Conservation (phyloP, 2,329 filamentous ascomycete species). For the Aspergillus costaricaensis region DNA sequence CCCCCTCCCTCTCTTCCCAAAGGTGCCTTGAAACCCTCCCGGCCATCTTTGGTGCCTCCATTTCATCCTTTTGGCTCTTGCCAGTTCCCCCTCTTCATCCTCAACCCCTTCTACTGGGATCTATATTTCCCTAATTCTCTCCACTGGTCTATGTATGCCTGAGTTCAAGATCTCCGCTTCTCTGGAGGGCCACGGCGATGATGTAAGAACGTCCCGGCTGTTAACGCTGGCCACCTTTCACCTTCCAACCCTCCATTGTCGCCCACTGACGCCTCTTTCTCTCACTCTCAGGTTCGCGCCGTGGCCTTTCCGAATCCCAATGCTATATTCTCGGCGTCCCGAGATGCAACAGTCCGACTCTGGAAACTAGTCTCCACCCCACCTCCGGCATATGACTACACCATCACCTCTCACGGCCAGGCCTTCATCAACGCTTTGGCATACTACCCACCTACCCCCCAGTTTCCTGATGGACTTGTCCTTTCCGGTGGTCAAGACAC, state of each 20-base stretch:
- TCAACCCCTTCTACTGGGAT: background rate
- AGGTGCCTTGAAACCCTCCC: conserved; percentile 9
- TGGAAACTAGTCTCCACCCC: conserved; percentile 71
- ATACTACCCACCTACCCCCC: conserved; percentile 68
- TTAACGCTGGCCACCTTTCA: conserved; percentile 20
- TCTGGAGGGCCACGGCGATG: conserved; percentile 84
- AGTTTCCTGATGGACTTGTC: conserved; percentile 76
- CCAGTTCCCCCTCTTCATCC: background rate
- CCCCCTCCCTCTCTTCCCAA: background rate
- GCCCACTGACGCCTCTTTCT: conserved; percentile 49
- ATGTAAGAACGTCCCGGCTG: conserved; percentile 63
- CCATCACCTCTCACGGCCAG: conserved; percentile 76
- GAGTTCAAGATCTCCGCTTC: conserved; percentile 93
- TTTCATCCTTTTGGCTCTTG: background rate
- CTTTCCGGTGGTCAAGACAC: conserved; percentile 88
- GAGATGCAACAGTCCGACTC: conserved; percentile 84
- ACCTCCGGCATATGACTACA: conserved; percentile 72
- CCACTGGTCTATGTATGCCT: conserved; percentile 57
- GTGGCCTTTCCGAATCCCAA: conserved; percentile 75
- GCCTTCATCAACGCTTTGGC: conserved; percentile 86
- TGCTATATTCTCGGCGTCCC: conserved; percentile 78
- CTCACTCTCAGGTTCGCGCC: conserved; percentile 71
- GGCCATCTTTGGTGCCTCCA: conserved; percentile 3
- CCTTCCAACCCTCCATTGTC: conserved; percentile 14
- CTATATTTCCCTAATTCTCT: background rate